Conservation (phyloP, 768 basidiomycete species). For the Cubamyces sp. region DNA sequence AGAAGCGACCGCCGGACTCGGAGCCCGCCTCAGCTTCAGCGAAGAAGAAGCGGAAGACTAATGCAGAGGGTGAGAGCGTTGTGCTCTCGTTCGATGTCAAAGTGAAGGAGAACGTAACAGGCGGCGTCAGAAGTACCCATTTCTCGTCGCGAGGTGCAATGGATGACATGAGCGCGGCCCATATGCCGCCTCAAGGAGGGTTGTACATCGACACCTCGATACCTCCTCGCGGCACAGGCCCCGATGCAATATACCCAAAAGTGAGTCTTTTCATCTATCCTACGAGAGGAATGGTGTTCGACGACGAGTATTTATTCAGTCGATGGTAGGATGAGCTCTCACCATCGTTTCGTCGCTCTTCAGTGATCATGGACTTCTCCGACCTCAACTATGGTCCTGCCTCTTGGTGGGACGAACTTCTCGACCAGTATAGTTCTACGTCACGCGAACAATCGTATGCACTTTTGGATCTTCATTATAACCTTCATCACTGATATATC, state of each 20-base stretch:
- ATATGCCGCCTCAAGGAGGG: constrained; percentile 25
- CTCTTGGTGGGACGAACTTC: constrained; percentile 54
- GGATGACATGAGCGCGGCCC: constrained; percentile 29
- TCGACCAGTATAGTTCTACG: constrained; percentile 44
- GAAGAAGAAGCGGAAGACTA: constrained; percentile 40
- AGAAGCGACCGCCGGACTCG: constrained; percentile 68
- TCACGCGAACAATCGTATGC: constrained; percentile 47
- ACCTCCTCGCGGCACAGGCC: constrained; percentile 24
- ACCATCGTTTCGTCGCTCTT: constrained; percentile 29
- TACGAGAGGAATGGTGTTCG: constrained; percentile 23
- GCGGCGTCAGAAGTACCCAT: constrained; percentile 26
- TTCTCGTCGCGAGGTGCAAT: constrained; percentile 24
- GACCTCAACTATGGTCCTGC: constrained; percentile 39
- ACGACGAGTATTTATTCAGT: constrained; percentile 38
- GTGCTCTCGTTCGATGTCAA: constrained; percentile 33
- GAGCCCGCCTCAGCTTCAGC: constrained; percentile 26
- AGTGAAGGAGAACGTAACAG: constrained; percentile 46
- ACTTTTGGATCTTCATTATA: constrained; percentile 21
- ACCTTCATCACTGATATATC: neutral
- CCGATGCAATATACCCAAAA: constrained; percentile 36
- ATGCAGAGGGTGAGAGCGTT: constrained; percentile 30
- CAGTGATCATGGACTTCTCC: constrained; percentile 26
- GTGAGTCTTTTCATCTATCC: constrained; percentile 28
- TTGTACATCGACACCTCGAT: constrained; percentile 33
- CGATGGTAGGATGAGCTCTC: constrained; percentile 34